A percentile compares a stretch with the other conserved stretches of the same genome.
phyloP scores from a whole-genome alignment of 2,329 filamentous ascomycete genomes.

The Ophiognomonia clavigignenti-juglandacearum region DNA sequence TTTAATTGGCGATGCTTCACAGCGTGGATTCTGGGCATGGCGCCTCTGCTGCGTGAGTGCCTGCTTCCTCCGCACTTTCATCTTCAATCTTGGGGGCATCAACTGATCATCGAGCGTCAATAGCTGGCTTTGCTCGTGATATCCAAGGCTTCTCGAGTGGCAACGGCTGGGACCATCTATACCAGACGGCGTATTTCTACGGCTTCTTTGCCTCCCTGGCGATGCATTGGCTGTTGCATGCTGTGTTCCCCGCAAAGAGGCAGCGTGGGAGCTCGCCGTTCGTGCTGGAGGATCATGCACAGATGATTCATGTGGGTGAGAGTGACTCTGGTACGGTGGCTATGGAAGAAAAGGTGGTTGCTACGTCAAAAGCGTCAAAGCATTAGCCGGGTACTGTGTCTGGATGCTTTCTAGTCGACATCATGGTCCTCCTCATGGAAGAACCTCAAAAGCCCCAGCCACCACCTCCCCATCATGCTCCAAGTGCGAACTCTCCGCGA shows the following conservation, averaged over 20 bases:
- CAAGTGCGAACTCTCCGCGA: too few relatives aligned
- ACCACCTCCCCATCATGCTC: too few relatives aligned
- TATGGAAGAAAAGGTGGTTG: background rate
- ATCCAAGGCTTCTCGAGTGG: constrained; percentile 18
- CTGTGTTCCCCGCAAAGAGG: constrained; percentile 20
- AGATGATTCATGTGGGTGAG: constrained; percentile 5
- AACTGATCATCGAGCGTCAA: background rate
- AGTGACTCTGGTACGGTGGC: background rate
- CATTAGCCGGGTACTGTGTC: too few relatives aligned
- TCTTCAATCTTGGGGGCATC: background rate
- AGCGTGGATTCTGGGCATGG: constrained; percentile 34
- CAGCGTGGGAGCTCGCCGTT: constrained; percentile 24
- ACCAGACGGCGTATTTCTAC: constrained; percentile 26
- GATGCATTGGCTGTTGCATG: constrained; percentile 20
- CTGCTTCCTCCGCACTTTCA: background rate
- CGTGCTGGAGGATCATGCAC: constrained; percentile 21
- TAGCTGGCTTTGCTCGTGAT: constrained; percentile 23
- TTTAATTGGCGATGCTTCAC: constrained; percentile 39
- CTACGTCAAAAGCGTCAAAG: background rate
- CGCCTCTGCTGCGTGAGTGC: constrained; percentile 25
- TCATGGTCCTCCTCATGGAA: too few relatives aligned
- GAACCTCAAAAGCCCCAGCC: too few relatives aligned
- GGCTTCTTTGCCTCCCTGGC: constrained; percentile 22
- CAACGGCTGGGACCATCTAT: constrained; percentile 27
- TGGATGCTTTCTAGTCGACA: too few relatives aligned